Evolutionary conservation across 2,329 filamentous ascomycete genomes (phyloP), one percentile per base, ranked within the genome.

Genomic region (Aspergillus sp.): DNA sequence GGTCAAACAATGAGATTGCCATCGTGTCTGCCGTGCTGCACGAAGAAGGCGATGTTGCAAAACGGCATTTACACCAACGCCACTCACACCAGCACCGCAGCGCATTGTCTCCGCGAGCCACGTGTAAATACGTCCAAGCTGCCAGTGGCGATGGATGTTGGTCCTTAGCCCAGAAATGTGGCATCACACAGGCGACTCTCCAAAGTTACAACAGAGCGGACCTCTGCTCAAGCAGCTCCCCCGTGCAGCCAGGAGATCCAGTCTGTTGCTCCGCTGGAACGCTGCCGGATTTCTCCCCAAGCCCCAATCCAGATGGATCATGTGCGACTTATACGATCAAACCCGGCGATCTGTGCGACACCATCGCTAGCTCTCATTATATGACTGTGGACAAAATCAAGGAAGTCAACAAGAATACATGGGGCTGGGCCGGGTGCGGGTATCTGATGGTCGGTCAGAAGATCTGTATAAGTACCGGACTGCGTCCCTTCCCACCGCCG

Each of bases 381-480:
- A 57, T 79, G 7, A 75, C 66, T 0, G 53, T 63, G 0, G 56
- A 65, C 1, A 60, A 75, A 3, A 65, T 80, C 14, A 64, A 71
- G 20, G 49, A 47, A 1, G 67, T 65, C 32, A 77, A 78, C 55
- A 69, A 64, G 9, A 61, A 71, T 2, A 78, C 76, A 3, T 79
- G 76, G 76, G 74, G 68, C 17, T 77, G 73, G 73, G 61, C 48
- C 14, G 73, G 71, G 14, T 78, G 76, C 56, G 47, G 58, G 3
- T 49, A 61, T 13, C 56, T 79, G 13, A 58, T 59, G 24, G 41
- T 56, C 13, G 65, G 65, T 1, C 51, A 54, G 3, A 61, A 56
- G 4, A 73, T 78, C 6, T 79, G 76, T 53, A 56, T 78, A 0
- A 76, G 72, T 52, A 54, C 54, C 0, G 76, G 76, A 1, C 58